These are phyloP conservation scores for Triangularia verruculosa DNA, from an alignment of 2,329 filamentous ascomycete genomes.

Conservation along the genomic window DNA sequence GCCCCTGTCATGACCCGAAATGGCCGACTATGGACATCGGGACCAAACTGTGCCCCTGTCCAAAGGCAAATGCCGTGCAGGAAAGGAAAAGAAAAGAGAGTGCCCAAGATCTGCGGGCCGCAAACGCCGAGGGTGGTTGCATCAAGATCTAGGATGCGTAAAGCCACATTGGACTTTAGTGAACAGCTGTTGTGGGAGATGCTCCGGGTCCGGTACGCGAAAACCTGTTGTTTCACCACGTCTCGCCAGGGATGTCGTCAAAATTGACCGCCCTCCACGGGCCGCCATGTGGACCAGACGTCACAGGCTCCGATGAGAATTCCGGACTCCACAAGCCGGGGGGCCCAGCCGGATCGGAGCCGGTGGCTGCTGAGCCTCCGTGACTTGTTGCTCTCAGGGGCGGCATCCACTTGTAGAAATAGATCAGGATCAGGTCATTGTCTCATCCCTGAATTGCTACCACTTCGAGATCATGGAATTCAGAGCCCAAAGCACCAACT, in stretches of 20 bases:
- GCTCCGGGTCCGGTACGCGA: neutral
- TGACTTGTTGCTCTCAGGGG: neutral
- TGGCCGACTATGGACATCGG: neutral
- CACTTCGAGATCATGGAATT: neutral
- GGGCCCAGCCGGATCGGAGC: neutral
- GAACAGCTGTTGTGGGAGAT: neutral
- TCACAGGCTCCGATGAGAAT: neutral
- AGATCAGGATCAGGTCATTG: neutral
- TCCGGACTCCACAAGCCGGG: neutral
- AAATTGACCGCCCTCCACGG: neutral
- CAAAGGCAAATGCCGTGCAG: conserved; percentile 13
- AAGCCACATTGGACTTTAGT: neutral
- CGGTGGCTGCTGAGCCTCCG: neutral
- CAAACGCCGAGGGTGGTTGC: neutral
- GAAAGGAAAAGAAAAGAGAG: neutral
- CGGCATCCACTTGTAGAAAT: neutral
- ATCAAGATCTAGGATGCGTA: neutral
- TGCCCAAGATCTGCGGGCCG: conserved; percentile 7
- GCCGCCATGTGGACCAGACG: neutral
- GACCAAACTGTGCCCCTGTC: conserved; percentile 8
- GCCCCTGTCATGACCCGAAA: neutral
- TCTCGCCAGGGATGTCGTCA: neutral
- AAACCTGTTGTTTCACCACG: neutral
- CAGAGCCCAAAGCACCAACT: neutral
- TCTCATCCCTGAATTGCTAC: neutral